Evolutionary conservation across 148 eudicot species (phyloP).

Genomic region (Rhododendron simsii): DNA sequence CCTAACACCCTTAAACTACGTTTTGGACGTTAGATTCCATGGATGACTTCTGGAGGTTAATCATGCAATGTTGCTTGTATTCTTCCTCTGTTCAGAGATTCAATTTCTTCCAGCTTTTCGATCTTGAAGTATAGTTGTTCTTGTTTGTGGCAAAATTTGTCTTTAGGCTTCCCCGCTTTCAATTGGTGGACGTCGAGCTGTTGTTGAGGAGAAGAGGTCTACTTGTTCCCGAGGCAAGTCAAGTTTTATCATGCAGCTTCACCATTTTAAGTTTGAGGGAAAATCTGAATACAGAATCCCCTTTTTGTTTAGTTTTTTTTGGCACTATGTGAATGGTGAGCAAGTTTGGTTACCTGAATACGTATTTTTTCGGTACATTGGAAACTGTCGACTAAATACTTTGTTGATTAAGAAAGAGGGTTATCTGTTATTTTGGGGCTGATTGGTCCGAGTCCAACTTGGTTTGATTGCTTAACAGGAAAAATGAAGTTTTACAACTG

Average conservation of each 20-base stretch:
- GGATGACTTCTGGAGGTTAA: not conserved
- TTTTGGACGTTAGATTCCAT: not conserved
- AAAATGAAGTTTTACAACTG: not conserved
- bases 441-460: not conserved
- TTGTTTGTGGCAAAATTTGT: not conserved
- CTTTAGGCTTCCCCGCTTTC: conserved; percentile 31
- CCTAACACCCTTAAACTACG: not conserved
- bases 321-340: not conserved
- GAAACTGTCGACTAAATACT: not conserved
- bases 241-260: not conserved
- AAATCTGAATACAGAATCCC: not conserved
- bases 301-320: too few species aligned
- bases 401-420: not conserved
- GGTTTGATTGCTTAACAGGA: not conserved
- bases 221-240: conserved; percentile 61
- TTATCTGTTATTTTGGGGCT: not conserved
- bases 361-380: not conserved
- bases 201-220: conserved; percentile 76
- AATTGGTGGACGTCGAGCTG: conserved; percentile 53
- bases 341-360: not conserved
- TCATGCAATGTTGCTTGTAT: not conserved
- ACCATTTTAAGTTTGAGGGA: not conserved
- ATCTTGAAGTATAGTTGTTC: not conserved
- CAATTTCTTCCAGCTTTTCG: not conserved
- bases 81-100: not conserved